Base-by-base conservation (phyloP, 2,329 filamentous ascomycete genomes). In the Botrytis elliptica region DNA sequence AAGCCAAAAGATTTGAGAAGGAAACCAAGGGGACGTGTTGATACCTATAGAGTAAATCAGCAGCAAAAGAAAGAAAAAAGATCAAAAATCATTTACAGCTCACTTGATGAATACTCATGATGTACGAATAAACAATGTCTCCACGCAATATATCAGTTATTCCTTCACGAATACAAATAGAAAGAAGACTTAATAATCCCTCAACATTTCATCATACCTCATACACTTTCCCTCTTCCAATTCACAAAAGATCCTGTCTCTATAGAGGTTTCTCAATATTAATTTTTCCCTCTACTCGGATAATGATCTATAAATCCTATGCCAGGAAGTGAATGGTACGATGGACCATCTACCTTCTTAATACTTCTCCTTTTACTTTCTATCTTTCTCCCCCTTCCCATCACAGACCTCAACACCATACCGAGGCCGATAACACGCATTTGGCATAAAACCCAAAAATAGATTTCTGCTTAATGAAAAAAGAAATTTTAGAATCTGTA, bases 1-100 rank as follows among this genome's bases (percentile, higher is more conserved):
- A 14, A 10, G 33, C 40, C 63, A 65, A 74, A 60, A 36, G 49
- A 71, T 65, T 5, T 12, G 66, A 57, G 46, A 59, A 33, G 62
- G 18, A 63, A 69, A 68, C 12, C 74, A 75, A 76, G 75, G n/a
- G 77, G 78, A 75, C 77, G 75, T 77, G 74, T 73, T 72, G 76
- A 78, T 75, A 77, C 73, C 71, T 79, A 78, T 78, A 79, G 74
- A 77, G 77, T 78, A 78, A 77, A 74, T 73, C 71, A 63, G 75
- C 76, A 77, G 77, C 72, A 73, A 68, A 69, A 33, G 64, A 42
- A 59, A 69, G 52, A 55, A 71, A 33, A 71, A 36, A 71, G 5
- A 63, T 8, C 18, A 69, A 55, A 55, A 55, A 55, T 29, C 52
- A 29, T 8, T 9, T 29, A 14, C 18, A 55, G 52, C 52, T 55